Conservation (phyloP, 805 yeast genomes). For the Sungouiella blattae region DNA sequence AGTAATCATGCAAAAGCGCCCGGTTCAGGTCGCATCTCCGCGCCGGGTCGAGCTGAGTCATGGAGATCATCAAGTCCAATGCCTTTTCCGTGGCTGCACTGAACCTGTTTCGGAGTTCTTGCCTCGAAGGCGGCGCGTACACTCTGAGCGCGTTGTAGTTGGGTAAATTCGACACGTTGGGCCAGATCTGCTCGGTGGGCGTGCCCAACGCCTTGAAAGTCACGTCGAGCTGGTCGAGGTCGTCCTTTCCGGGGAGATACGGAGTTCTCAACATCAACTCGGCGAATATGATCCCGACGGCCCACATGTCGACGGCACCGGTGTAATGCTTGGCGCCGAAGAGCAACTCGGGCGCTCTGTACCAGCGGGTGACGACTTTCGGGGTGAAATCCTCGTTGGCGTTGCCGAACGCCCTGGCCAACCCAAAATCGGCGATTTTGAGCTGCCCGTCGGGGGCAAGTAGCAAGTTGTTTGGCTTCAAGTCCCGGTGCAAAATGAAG, state of each 20-base stretch:
- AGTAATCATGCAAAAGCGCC: constrained; percentile 66
- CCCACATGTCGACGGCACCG: constrained; percentile 44
- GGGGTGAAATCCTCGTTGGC: constrained; percentile 76
- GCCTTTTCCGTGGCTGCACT: constrained; percentile 89
- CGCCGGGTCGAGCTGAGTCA: constrained; percentile 79
- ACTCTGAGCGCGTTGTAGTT: constrained; percentile 67
- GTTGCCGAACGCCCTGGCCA: constrained; percentile 80
- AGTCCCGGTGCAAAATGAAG: constrained; percentile 84
- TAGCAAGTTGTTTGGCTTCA: constrained; percentile 87
- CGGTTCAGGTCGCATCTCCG: constrained; percentile 60
- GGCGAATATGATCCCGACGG: constrained; percentile 70
- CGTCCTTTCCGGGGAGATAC: constrained; percentile 89
- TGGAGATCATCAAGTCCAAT: constrained; percentile 63
- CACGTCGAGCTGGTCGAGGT: constrained; percentile 84
- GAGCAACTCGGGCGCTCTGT: constrained; percentile 69
- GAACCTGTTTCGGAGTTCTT: constrained; percentile 76
- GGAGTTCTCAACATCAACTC: constrained; percentile 95
- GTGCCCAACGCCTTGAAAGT: constrained; percentile 95
- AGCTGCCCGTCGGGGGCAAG: constrained; percentile 84
- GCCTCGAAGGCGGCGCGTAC: constrained; percentile 80
- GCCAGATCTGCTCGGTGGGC: constrained; percentile 91
- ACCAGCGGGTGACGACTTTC: constrained; percentile 97
- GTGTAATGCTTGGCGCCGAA: constrained; percentile 45
- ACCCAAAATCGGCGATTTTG: constrained; percentile 96
- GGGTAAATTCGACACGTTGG: constrained; percentile 78